Evolutionary conservation across 1,139 yeast genomes (phyloP), one percentile per base, ranked within the genome.

Genomic region (Hyphopichia buzzinii): DNA sequence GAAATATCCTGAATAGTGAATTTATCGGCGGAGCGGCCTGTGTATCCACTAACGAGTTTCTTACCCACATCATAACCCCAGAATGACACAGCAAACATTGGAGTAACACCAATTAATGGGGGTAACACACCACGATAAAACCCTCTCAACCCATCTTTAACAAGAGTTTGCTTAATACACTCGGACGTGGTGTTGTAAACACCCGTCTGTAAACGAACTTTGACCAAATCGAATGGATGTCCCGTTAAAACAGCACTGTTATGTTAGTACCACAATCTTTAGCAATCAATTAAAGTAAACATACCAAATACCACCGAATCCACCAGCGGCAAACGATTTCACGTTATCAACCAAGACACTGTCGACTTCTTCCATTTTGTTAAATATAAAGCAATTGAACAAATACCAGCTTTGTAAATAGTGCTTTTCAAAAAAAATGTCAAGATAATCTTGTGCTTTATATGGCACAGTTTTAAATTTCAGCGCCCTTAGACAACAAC

Each of bases 1-100:
- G 95, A 83, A 44, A 86, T 82, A 54, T 90, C 88, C 1, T 66
- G 74, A 46, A 84, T 80, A 21, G 83, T 59, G 50, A 88, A 75
- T 15, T 68, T 62, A 28, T 62, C 60, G 13, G 64, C 62, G 12
- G 59, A 54, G 30, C 63, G 62, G 1, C 77, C 74, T 5, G 74
- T 62, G 35, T 58, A 55, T 5, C 65, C 49, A 1, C 72, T 48
- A 3, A 90, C 95, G 8, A 90, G 42, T 45, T 79, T 78, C 64
- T 89, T 89, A 43, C 97, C 97, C 38, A 88, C 72, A 54, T 89
- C 97, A 64, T 92, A 92, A 55, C 97, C 97, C 97, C 97, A 90
- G 70, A 92, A 92, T 2, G 96, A 86, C 24, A 92, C 94, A 8
- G 97, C 97, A 69, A 92, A 92, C 88, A 92, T 92, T 28, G 98